These are phyloP conservation scores for Sphagnum magellanicum DNA, from an alignment of 228 moss, liverwort and hornwort species.

Conservation along the genomic window DNA sequence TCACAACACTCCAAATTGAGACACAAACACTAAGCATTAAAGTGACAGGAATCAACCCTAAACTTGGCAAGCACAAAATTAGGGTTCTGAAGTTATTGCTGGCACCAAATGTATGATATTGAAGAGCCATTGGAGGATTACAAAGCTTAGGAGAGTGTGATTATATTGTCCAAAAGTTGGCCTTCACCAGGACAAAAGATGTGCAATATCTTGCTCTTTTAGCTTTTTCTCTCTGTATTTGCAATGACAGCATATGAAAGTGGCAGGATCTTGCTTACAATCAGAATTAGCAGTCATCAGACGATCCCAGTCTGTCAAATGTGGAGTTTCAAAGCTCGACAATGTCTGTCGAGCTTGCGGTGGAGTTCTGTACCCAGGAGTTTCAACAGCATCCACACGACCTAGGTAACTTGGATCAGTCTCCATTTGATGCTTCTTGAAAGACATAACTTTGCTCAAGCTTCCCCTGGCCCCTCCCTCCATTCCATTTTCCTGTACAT, in stretches of 20 bases:
- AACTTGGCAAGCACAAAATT: background rate
- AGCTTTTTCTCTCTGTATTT: background rate
- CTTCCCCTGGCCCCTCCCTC: conserved; percentile 19
- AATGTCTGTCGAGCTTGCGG: conserved; percentile 21
- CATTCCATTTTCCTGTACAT: conserved; percentile 34
- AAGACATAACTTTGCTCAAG: conserved; percentile 23
- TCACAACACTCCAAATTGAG: background rate
- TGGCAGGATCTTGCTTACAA: conserved; percentile 34
- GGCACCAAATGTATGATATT: background rate
- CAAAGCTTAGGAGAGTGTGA: no score
- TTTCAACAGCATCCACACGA: conserved; percentile 46
- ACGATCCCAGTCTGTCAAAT: conserved; percentile 88
- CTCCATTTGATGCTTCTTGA: conserved; percentile 30
- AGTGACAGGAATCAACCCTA: background rate
- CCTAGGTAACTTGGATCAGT: conserved; percentile 38
- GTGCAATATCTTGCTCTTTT: background rate
- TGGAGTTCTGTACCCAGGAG: conserved; percentile 25
- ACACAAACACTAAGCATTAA: background rate
- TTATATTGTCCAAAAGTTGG: no score
- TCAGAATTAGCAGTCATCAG: conserved; percentile 66
- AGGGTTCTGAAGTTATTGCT: background rate
- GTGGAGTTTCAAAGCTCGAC: conserved; percentile 52
- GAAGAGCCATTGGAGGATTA: background rate
- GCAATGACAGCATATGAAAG: background rate
- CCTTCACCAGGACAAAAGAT: no score